phyloP scores from a whole-genome alignment of 2,329 filamentous ascomycete species.

The Cercospora janseana region DNA sequence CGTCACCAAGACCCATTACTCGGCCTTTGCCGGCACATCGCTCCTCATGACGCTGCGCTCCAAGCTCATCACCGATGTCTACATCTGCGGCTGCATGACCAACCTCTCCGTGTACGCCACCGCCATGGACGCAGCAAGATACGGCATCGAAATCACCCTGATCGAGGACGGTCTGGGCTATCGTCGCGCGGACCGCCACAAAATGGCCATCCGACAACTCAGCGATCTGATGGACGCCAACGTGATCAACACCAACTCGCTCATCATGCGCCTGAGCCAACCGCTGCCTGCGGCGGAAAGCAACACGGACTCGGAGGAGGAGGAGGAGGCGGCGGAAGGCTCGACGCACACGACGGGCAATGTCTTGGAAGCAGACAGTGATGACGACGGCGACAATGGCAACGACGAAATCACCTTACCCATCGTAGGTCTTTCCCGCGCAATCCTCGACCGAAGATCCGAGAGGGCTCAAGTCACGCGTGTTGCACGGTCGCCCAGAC shows the following conservation, averaged over 20 bases:
- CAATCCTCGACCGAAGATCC: constrained; percentile 17
- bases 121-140: constrained; percentile 81
- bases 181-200: constrained; percentile 66
- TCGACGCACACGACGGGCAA: constrained; percentile 2
- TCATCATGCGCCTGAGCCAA: constrained; percentile 24
- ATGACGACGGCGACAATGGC: constrained; percentile 18
- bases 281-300: no score
- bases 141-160: constrained; percentile 83
- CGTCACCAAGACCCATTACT: constrained; percentile 76
- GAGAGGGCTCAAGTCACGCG: constrained; percentile 14
- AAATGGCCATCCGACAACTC: constrained; percentile 68
- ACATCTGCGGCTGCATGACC: constrained; percentile 79
- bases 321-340: constrained; percentile 9
- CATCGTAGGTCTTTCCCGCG: constrained; percentile 23
- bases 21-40: constrained; percentile 73
- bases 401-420: constrained; percentile 25
- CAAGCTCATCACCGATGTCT: constrained; percentile 85
- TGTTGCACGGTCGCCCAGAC: constrained; percentile 14
- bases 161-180: constrained; percentile 88
- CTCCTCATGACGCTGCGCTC: constrained; percentile 75
- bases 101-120: constrained; percentile 91
- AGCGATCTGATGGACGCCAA: constrained; percentile 72
- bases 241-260: constrained; percentile 57
- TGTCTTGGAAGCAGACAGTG: constrained; percentile 24
- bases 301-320: no score